Percentiles rank a stretch among this genome's conserved stretches.
Conservation (phyloP, 1,284 basidiomycete genomes). For the Phellopilus nigrolimitatus region DNA sequence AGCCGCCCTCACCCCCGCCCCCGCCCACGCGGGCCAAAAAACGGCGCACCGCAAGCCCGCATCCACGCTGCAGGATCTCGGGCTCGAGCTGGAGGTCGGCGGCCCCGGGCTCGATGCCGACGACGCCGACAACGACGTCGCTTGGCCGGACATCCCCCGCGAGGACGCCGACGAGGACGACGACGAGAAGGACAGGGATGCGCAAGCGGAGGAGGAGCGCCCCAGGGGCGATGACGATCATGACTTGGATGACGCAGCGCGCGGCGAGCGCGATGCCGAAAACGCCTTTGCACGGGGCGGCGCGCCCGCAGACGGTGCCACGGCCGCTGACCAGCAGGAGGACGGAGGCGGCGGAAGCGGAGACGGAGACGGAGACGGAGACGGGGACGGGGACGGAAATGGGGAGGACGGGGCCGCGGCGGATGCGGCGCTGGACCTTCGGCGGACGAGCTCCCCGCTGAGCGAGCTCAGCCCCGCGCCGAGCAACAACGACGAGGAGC, state of each 20-base stretch:
- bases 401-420: conserved; percentile 1
- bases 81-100: not conserved
- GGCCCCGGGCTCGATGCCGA: not conserved
- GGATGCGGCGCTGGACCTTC: not conserved
- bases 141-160: conserved; percentile 7
- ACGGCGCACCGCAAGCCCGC: too few relatives aligned
- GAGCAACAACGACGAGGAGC: conserved; percentile 8
- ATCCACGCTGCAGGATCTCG: conserved; percentile 3
- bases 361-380: conserved; percentile 1
- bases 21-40: too few relatives aligned
- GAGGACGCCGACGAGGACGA: conserved; percentile 4
- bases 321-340: too few relatives aligned
- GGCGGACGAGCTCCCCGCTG: conserved; percentile 14
- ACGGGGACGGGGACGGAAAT: not conserved
- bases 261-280: too few relatives aligned
- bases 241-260: not conserved
- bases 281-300: not conserved
- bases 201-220: too few relatives aligned
- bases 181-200: not conserved
- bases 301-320: not conserved
- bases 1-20: not conserved
- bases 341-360: not conserved
- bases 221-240: not conserved
- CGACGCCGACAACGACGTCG: conserved; percentile 1
- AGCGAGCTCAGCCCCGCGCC: conserved; percentile 19